Evolutionary conservation across 2,329 filamentous ascomycete species (phyloP), one percentile per base, ranked within the genome.

Genomic region (Calonectria pseudoturangicola): DNA sequence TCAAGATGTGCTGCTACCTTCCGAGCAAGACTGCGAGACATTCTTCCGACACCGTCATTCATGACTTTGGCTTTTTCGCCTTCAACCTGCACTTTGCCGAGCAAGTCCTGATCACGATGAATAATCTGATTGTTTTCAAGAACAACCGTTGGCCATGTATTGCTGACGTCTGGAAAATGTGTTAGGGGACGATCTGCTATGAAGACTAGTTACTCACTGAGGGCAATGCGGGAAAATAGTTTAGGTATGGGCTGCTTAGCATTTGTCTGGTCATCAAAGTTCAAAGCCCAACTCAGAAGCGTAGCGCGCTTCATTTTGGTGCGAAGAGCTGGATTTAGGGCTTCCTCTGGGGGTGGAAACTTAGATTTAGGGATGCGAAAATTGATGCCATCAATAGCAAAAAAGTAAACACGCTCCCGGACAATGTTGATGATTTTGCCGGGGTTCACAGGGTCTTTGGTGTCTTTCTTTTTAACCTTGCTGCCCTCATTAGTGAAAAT

Each of bases 1-100:
- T 88, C 88, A 10, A 93, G 85, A 0, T 74, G 73, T 0, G 86
- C 79, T 30, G 88, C 87, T 6, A 95, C 86, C 50, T 85, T 84
- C 1, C 83, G 80, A 0, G 90, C 92, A 2, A 94, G 87, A 1
- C 85, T 88, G 4, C 86, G 84, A 0, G 94, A 96, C 75, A 95
- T 92, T 3, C 84, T 84, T 0, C 88, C 90, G 54, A 94, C 93
- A 0, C 94, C 92, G 68, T 93, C 91, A 56, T 92, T 93, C 91
- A 93, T 93, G 0, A 89, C 86, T 9, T 86, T 33, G 2, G 43
- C 56, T 58, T 41, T n/a, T 33, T 51, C 43, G 3, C 56, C 83
- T 0, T 79, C 73, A 4, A 39, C 21, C 1, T 13, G 13, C 7
- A 0, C 75, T 4, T 5, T 73, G 4, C 9, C 75, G 76, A 41